These are phyloP conservation scores for Prunus yedoensis DNA, from an alignment of 331 rosid species.

Conservation along the genomic window DNA sequence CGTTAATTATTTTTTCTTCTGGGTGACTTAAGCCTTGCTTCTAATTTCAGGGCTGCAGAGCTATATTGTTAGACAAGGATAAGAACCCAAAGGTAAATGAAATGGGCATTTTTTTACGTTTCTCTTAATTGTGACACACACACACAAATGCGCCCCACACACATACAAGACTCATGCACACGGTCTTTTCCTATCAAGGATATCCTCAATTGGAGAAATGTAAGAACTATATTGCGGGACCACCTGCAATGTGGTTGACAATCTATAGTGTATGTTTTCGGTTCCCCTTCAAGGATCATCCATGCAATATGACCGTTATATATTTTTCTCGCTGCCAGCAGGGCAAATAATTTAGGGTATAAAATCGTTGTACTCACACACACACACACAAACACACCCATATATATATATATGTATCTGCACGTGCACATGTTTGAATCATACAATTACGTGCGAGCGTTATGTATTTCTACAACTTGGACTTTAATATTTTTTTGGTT, in stretches of 20 bases:
- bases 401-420: no score
- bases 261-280: no score
- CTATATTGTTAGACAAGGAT: constrained; percentile 82
- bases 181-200: not conserved
- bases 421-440: not conserved
- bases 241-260: no score
- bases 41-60: constrained; percentile 88
- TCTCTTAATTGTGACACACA: not conserved
- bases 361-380: not conserved
- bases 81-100: constrained; percentile 80
- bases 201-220: not conserved
- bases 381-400: not conserved
- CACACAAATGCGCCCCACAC: not conserved
- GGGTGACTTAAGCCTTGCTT: constrained; percentile 15
- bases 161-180: no score
- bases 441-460: not conserved
- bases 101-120: constrained; percentile 8
- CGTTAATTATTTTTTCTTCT: constrained; percentile 17
- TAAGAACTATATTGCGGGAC: no score
- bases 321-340: not conserved
- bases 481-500: constrained; percentile 14
- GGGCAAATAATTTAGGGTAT: not conserved
- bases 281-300: not conserved
- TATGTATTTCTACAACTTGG: not conserved
- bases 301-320: not conserved